phyloP scores from a whole-genome alignment of 2,329 filamentous ascomycete genomes.

The Arthroderma uncinatum region DNA sequence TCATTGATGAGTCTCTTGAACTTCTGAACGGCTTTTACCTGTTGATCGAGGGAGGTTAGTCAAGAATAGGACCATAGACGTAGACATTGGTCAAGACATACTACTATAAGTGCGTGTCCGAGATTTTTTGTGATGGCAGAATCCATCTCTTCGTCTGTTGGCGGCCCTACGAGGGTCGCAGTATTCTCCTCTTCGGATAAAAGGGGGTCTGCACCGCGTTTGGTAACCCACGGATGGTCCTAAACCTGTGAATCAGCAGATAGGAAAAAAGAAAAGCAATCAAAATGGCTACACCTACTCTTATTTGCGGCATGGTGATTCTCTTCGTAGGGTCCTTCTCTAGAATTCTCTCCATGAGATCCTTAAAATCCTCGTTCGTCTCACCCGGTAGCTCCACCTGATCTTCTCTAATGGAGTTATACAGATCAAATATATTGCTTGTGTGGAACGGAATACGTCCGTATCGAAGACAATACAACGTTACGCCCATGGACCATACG shows the following conservation, averaged over 20 bases:
- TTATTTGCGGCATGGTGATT: conserved; percentile 69
- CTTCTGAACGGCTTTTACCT: conserved; percentile 83
- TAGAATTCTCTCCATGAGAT: conserved; percentile 62
- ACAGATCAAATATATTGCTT: conserved; percentile 69
- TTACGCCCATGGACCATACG: conserved; percentile 98
- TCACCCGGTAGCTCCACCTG: conserved; percentile 50
- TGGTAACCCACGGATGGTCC: conserved; percentile 91
- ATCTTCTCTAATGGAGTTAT: conserved; percentile 73
- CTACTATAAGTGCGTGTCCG: conserved; percentile 72
- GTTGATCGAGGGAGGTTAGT: conserved; percentile 4
- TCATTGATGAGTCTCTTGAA: conserved; percentile 66
- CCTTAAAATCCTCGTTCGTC: conserved; percentile 56
- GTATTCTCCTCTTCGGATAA: conserved; percentile 79
- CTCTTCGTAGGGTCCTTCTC: conserved; percentile 76
- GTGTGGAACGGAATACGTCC: conserved; percentile 79
- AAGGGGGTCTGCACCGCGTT: conserved; percentile 62
- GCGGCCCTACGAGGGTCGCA: conserved; percentile 63
- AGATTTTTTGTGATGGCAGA: conserved; percentile 85
- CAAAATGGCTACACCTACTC: conserved; percentile 48
- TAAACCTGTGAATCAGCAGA: conserved; percentile 31
- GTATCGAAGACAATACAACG: conserved; percentile 83
- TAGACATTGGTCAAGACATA: conserved; percentile 28
- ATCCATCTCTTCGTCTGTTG: conserved; percentile 82
- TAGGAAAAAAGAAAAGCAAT: background rate
- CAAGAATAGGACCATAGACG: background rate